A percentile compares a stretch with the other conserved stretches of the same genome.
Conservation (phyloP, 441 rosid species). For the Erodium chrysanthum region DNA sequence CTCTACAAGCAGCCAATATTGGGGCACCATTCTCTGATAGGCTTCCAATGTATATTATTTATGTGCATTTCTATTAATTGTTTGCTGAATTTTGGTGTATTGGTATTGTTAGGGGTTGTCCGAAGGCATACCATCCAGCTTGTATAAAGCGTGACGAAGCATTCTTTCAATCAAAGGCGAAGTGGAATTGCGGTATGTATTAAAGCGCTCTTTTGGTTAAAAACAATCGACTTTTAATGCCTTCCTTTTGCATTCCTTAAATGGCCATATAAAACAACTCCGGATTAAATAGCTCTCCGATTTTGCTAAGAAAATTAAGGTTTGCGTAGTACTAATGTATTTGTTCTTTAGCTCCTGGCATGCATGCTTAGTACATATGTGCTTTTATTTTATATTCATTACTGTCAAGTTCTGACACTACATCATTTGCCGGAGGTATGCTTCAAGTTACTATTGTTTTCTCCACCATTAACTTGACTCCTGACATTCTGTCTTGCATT, state of each 20-base stretch:
- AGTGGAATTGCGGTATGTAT: conserved; percentile 91
- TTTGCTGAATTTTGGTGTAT: conserved; percentile 19
- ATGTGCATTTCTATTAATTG: conserved; percentile 8
- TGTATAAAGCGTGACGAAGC: conserved; percentile 89
- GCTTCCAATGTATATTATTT: conserved; percentile 9
- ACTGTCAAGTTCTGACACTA: background rate
- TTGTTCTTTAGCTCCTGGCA: background rate
- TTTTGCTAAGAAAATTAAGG: background rate
- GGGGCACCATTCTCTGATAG: background rate
- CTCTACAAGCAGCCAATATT: too few species aligned
- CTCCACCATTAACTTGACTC: background rate
- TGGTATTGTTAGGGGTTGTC: conserved; percentile 68
- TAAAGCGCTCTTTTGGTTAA: background rate
- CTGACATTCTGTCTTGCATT: conserved; percentile 19
- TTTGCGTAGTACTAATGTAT: background rate
- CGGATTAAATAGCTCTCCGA: background rate
- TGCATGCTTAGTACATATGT: background rate
- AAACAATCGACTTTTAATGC: background rate
- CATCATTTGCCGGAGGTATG: background rate
- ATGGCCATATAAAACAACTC: background rate
- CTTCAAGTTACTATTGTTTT: background rate
- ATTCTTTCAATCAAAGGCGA: conserved; percentile 76
- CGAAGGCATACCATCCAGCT: conserved; percentile 95
- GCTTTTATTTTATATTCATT: background rate
- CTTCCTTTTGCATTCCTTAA: background rate